phyloP scores from a whole-genome alignment of 2,329 filamentous ascomycete species.

The Mycogone perniciosa region DNA sequence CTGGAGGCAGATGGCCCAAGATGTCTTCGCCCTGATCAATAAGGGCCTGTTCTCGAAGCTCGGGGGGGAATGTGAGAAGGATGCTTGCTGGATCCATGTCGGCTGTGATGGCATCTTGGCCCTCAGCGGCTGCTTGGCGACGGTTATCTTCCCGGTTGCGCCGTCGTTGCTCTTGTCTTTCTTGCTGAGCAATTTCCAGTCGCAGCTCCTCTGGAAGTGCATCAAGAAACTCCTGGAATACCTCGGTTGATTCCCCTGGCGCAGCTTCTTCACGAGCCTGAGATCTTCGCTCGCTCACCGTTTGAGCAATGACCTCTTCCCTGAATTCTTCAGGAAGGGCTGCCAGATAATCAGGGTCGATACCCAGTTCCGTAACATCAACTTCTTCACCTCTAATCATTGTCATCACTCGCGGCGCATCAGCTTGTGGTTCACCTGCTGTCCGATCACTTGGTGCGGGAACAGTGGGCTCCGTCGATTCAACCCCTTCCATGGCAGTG shows the following conservation, averaged over 20 bases:
- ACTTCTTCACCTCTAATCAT: constrained; percentile 80
- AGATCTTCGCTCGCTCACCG: constrained; percentile 74
- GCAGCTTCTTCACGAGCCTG: constrained; percentile 64
- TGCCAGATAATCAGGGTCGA: constrained; percentile 89
- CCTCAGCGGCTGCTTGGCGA: constrained; percentile 54
- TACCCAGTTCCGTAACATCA: constrained; percentile 90
- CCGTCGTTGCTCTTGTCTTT: constrained; percentile 80
- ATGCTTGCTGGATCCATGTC: constrained; percentile 95
- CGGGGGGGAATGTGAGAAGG: constrained; percentile 79
- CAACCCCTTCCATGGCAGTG: constrained; percentile 67
- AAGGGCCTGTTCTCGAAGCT: constrained; percentile 77
- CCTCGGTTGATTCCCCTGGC: constrained; percentile 70
- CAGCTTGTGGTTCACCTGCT: constrained; percentile 17
- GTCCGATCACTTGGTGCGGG: constrained; percentile 24
- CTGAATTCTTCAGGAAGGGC: constrained; percentile 96
- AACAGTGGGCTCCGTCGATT: constrained; percentile 40
- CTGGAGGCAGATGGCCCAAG: constrained; percentile 74
- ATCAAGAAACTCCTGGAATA: constrained; percentile 89
- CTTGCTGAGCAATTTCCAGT: constrained; percentile 83
- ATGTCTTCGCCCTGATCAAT: constrained; percentile 89
- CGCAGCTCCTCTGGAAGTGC: constrained; percentile 87
- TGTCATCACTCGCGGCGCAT: constrained; percentile 60
- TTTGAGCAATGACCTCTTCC: constrained; percentile 91
- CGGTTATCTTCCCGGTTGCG: constrained; percentile 78
- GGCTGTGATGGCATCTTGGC: constrained; percentile 45